phyloP scores from a whole-genome alignment of 225 moss, liverwort and hornwort genomes.

The Straminergon stramineum region DNA sequence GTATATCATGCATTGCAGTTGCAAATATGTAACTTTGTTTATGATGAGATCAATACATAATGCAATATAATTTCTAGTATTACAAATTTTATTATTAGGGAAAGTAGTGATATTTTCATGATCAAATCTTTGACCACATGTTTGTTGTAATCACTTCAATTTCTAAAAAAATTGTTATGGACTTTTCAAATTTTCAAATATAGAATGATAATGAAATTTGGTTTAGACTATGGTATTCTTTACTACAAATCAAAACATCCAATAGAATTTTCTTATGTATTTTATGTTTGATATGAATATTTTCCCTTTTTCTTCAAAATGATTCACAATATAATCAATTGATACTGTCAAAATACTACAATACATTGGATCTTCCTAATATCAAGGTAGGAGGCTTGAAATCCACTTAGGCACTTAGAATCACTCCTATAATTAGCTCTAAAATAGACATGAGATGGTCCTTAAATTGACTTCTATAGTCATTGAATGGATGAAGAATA shows the following conservation, averaged over 20 bases:
- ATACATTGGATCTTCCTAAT: neutral
- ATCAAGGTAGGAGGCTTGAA: no score
- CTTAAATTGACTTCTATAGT: no score
- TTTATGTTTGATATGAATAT: neutral
- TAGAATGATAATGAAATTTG: neutral
- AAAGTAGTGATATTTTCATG: neutral
- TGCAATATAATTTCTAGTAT: fast-evolving
- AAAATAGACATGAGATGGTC: no score
- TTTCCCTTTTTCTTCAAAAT: neutral
- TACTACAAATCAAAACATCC: fast-evolving
- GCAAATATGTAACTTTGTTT: neutral
- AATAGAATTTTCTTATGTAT: neutral
- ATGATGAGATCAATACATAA: neutral
- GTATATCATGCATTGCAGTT: neutral
- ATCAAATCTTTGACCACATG: neutral
- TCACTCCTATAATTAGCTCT: no score
- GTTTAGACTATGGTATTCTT: neutral
- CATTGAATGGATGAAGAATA: no score
- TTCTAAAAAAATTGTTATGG: neutral
- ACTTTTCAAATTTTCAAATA: neutral
- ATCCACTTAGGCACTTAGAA: no score
- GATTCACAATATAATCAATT: no score
- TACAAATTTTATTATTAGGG: no score
- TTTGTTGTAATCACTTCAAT: neutral
- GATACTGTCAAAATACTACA: no score